phyloP scores from a whole-genome alignment of 2,329 filamentous ascomycete species.

The Lojkania enalia region DNA sequence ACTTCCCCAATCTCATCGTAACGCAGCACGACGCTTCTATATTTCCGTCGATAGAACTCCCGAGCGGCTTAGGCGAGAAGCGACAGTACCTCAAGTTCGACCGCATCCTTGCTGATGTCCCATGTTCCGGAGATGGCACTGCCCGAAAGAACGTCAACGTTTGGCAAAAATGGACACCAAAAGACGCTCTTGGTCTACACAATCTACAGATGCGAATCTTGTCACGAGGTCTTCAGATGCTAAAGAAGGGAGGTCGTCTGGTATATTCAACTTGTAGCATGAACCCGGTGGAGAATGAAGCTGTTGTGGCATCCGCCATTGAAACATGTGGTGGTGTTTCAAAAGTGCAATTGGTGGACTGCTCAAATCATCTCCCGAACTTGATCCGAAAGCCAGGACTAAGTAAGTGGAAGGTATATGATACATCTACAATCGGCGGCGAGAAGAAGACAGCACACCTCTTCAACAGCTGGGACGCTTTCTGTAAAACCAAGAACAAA shows the following conservation, averaged over 20 bases:
- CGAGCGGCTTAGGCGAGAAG: conserved; percentile 57
- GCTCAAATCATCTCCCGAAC: conserved; percentile 73
- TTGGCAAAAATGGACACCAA: conserved; percentile 93
- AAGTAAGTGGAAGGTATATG: conserved; percentile 83
- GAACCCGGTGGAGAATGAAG: conserved; percentile 97
- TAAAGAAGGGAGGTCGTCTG: conserved; percentile 90
- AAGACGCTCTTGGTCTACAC: conserved; percentile 84
- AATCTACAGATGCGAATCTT: conserved; percentile 86
- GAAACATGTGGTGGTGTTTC: conserved; percentile 81
- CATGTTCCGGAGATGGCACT: conserved; percentile 94
- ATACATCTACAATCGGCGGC: conserved; percentile 32
- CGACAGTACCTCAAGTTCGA: conserved; percentile 91
- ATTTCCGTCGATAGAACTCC: conserved; percentile 90
- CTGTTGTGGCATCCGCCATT: conserved; percentile 85
- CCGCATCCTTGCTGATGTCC: conserved; percentile 92
- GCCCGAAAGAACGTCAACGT: conserved; percentile 89
- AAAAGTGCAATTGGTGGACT: conserved; percentile 85
- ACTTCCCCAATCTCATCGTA: conserved; percentile 93
- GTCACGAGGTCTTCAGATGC: conserved; percentile 88
- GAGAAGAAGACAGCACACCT: conserved; percentile 74
- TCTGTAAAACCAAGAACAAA: conserved; percentile 69
- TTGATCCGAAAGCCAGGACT: conserved; percentile 78
- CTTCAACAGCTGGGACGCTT: conserved; percentile 80
- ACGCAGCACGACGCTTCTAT: conserved; percentile 97
- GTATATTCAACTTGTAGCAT: conserved; percentile 99